Conservation (phyloP, 768 basidiomycete species). For the Amanita molliuscula region DNA sequence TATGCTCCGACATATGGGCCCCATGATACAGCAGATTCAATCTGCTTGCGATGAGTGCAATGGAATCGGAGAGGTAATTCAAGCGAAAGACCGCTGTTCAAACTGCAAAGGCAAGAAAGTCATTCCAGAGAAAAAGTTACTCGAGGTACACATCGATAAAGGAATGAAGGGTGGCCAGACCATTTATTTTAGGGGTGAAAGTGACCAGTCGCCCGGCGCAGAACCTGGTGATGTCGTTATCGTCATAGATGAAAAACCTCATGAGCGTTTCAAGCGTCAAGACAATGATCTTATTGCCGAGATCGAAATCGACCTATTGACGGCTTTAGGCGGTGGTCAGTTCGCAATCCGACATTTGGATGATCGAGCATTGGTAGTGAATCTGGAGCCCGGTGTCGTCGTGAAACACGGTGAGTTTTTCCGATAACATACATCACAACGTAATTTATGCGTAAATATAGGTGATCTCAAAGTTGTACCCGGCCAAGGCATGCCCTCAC, state of each 20-base stretch:
- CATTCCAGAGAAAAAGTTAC: constrained; percentile 85
- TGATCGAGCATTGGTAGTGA: constrained; percentile 78
- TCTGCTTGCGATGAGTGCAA: constrained; percentile 89
- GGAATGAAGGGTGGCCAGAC: constrained; percentile 95
- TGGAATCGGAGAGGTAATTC: constrained; percentile 93
- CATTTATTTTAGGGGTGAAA: constrained; percentile 81
- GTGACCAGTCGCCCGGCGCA: constrained; percentile 83
- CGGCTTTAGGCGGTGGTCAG: constrained; percentile 86
- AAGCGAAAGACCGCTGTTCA: constrained; percentile 84
- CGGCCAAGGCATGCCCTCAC: constrained; percentile 98
- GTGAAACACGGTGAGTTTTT: constrained; percentile 79
- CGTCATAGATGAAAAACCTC: constrained; percentile 87
- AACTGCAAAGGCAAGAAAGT: constrained; percentile 95
- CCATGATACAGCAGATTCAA: constrained; percentile 99
- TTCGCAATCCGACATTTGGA: constrained; percentile 90
- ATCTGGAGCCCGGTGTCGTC: constrained; percentile 81
- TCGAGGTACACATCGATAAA: constrained; percentile 98
- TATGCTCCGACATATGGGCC: constrained; percentile 93
- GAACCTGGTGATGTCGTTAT: constrained; percentile 93
- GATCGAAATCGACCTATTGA: constrained; percentile 87
- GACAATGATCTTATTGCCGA: constrained; percentile 83
- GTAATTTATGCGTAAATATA: constrained; percentile 17
- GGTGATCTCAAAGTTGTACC: constrained; percentile 85
- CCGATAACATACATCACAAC: constrained; percentile 2
- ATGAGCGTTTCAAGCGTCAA: constrained; percentile 80